Evolutionary conservation across 805 yeast species (phyloP).

Genomic region (Crinitomyces ghanaensis): DNA sequence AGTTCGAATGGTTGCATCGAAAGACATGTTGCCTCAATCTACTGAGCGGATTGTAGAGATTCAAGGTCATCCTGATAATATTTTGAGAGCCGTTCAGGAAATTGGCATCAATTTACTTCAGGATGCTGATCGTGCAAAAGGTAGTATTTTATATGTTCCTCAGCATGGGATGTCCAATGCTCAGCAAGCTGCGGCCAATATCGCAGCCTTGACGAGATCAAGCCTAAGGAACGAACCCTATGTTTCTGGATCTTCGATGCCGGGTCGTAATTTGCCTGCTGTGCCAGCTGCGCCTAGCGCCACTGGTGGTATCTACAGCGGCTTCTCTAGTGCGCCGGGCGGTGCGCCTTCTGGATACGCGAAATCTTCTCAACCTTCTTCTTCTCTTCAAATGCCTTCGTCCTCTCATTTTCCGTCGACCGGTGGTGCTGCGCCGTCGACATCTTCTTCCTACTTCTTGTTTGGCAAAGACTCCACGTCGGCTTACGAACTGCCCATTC

Average conservation of each 20-base stretch:
- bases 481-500: constrained; percentile 38
- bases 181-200: constrained; percentile 19
- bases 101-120: constrained; percentile 64
- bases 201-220: too few relatives aligned
- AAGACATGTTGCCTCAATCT: constrained; percentile 68
- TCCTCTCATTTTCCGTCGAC: constrained; percentile 5
- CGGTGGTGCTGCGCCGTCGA: not conserved
- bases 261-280: constrained; percentile 1
- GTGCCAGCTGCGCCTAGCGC: too few relatives aligned
- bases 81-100: constrained; percentile 44
- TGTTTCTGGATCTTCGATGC: constrained; percentile 1
- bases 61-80: constrained; percentile 62
- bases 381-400: not conserved
- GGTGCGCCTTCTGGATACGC: too few relatives aligned
- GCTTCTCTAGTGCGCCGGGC: constrained; percentile 1
- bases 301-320: not conserved
- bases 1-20: constrained; percentile 79
- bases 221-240: constrained; percentile 2
- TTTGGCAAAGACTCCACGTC: constrained; percentile 20
- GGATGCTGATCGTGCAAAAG: constrained; percentile 57
- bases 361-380: not conserved
- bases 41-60: constrained; percentile 80
- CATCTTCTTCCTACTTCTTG: too few relatives aligned
- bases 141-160: constrained; percentile 42
- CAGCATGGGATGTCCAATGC: too few relatives aligned